A percentile compares a stretch with the other conserved stretches of the same genome.
phyloP scores from a whole-genome alignment of 352 stramenopile species.

The Phytophthora agathidicida region DNA sequence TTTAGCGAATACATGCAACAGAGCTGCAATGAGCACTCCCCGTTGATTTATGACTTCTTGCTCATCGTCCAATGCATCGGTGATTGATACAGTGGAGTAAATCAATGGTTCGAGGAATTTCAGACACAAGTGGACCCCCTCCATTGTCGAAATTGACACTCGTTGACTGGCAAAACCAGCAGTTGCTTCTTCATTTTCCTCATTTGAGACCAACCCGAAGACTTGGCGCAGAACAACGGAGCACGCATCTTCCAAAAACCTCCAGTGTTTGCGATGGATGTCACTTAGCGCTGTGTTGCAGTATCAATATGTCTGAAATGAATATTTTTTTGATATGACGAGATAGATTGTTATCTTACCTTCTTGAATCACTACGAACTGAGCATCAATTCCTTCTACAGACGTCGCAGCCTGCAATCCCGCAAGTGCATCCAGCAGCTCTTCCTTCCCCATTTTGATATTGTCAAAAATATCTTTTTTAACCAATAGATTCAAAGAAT shows the following conservation, averaged over 20 bases:
- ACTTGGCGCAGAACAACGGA: constrained; percentile 48
- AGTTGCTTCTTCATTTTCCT: constrained; percentile 7
- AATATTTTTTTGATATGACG: background rate
- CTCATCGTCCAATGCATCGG: constrained; percentile 16
- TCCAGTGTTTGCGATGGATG: constrained; percentile 67
- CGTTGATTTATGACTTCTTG: constrained; percentile 25
- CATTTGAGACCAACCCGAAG: constrained; percentile 11
- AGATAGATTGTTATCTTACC: constrained; percentile 25
- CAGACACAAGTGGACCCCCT: constrained; percentile 32
- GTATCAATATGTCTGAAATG: background rate
- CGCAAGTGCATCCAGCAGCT: constrained; percentile 50
- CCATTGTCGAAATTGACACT: constrained; percentile 1
- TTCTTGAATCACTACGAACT: constrained; percentile 30
- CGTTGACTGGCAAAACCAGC: background rate
- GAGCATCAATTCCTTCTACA: constrained; percentile 18
- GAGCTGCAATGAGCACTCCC: constrained; percentile 40
- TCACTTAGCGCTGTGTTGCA: constrained; percentile 46
- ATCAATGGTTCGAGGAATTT: constrained; percentile 42
- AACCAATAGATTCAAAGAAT: constrained; percentile 19
- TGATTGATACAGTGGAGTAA: constrained; percentile 17
- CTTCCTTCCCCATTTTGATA: constrained; percentile 48
- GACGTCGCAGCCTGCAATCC: constrained; percentile 29
- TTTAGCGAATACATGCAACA: constrained; percentile 47
- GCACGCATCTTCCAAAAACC: constrained; percentile 73
- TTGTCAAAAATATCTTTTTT: constrained; percentile 12